Percentiles rank a stretch among this genome's conserved stretches.
Conservation (phyloP, 495 filamentous ascomycete genomes). For the Alectoria sarmentosa region DNA sequence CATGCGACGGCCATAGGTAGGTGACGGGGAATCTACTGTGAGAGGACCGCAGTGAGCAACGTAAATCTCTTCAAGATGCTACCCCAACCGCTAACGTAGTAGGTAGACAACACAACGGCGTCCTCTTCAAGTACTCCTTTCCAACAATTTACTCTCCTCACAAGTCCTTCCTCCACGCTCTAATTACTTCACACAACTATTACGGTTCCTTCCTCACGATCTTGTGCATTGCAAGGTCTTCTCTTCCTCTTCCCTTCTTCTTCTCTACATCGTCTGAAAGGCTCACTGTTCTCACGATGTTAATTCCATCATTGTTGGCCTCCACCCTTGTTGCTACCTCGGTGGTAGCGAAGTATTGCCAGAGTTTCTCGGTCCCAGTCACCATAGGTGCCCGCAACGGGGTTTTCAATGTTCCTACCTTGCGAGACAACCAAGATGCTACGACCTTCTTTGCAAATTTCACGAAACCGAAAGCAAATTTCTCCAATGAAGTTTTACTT, state of each 20-base stretch:
- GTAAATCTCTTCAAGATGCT: neutral
- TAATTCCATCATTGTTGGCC: neutral
- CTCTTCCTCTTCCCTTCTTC: neutral
- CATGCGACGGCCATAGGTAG: neutral
- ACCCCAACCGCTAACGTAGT: neutral
- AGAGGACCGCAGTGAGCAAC: neutral
- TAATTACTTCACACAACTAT: neutral
- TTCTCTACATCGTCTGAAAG: neutral
- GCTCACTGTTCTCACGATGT: neutral
- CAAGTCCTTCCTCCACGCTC: neutral
- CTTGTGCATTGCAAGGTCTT: neutral
- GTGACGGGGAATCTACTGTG: neutral
- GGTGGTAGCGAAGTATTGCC: conserved; percentile 30
- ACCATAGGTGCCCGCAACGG: conserved; percentile 31
- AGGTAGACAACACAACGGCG: neutral
- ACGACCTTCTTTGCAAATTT: conserved; percentile 31
- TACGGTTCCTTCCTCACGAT: neutral
- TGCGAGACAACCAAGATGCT: conserved; percentile 31
- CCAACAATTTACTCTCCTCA: neutral
- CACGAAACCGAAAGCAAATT: conserved; percentile 29
- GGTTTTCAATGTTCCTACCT: conserved; percentile 30
- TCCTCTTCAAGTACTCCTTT: neutral
- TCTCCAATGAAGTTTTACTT: conserved; percentile 22
- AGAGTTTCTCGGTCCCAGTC: conserved; percentile 33
- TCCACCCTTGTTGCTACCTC: neutral